Evolutionary conservation across 768 basidiomycete species (phyloP).

Genomic region (Fistulinella prunicolor): DNA sequence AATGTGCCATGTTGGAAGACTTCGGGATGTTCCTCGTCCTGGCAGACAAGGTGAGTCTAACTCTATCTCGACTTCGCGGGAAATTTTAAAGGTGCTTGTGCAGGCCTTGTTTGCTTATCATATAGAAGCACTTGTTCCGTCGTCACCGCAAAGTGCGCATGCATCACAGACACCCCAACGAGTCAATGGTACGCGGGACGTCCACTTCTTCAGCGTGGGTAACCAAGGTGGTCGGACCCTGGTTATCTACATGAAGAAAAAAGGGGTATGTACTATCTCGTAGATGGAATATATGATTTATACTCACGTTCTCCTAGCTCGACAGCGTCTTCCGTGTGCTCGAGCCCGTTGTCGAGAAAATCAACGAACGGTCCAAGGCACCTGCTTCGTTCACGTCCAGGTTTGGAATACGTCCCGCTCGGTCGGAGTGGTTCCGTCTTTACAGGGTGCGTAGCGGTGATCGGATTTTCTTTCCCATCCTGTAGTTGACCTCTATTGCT

Average conservation of each 20-base stretch:
- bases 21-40: constrained; percentile 96
- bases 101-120: constrained; percentile 90
- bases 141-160: constrained; percentile 65
- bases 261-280: constrained; percentile 51
- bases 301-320: constrained; percentile 38
- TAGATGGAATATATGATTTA: constrained; percentile 5
- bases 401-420: constrained; percentile 72
- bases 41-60: constrained; percentile 70
- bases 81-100: background rate
- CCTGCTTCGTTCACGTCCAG: constrained; percentile 70
- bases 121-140: constrained; percentile 94
- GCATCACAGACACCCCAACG: constrained; percentile 84
- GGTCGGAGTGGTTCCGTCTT: constrained; percentile 92
- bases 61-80: background rate
- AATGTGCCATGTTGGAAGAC: constrained; percentile 93
- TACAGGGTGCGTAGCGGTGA: constrained; percentile 55
- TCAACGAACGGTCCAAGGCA: constrained; percentile 70
- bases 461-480: background rate
- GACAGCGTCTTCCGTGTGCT: constrained; percentile 95
- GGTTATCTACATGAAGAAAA: constrained; percentile 95
- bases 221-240: constrained; percentile 83
- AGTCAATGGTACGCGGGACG: constrained; percentile 85
- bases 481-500: too few species aligned
- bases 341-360: constrained; percentile 93
- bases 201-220: constrained; percentile 95